A percentile compares a stretch with the other conserved stretches of the same genome.
These are phyloP conservation scores for Apiospora hydei DNA, from an alignment of 2,329 filamentous ascomycete genomes.

Conservation along the genomic window DNA sequence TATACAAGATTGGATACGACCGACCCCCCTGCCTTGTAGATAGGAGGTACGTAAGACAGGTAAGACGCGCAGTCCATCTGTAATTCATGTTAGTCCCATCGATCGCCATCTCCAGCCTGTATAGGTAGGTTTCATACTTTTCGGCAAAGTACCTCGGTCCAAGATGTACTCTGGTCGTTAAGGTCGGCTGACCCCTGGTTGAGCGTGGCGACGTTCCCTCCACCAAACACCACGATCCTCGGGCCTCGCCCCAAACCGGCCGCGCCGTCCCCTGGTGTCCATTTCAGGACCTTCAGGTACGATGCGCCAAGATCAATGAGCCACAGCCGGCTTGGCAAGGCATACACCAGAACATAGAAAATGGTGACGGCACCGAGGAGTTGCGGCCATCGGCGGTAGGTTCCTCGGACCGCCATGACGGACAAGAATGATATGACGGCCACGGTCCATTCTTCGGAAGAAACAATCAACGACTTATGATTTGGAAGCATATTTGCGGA, in stretches of 20 bases:
- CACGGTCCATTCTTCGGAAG: constrained; percentile 16
- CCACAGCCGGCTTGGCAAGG: constrained; percentile 28
- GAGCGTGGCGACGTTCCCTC: constrained; percentile 54
- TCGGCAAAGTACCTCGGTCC: constrained; percentile 58
- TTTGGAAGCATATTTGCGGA: neutral
- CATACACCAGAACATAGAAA: constrained; percentile 32
- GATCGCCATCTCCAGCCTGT: neutral
- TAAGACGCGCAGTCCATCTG: constrained; percentile 56
- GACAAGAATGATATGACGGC: constrained; percentile 10
- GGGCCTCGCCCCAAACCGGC: constrained; percentile 42
- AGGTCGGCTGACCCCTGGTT: constrained; percentile 33
- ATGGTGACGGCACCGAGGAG: constrained; percentile 19
- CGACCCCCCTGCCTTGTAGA: constrained; percentile 58
- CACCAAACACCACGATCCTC: constrained; percentile 61
- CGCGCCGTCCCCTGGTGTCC: constrained; percentile 22
- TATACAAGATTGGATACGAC: constrained; percentile 64
- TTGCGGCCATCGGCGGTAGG: neutral
- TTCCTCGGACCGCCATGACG: neutral
- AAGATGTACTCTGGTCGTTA: constrained; percentile 39
- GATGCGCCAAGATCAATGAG: constrained; percentile 22
- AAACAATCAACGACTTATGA: neutral
- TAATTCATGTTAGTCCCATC: constrained; percentile 28
- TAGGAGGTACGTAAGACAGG: constrained; percentile 53
- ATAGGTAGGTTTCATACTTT: constrained; percentile 44
- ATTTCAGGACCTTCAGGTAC: constrained; percentile 28